Evolutionary conservation across 331 rosid genomes (phyloP).

Genomic region (Acacia pycnantha): DNA sequence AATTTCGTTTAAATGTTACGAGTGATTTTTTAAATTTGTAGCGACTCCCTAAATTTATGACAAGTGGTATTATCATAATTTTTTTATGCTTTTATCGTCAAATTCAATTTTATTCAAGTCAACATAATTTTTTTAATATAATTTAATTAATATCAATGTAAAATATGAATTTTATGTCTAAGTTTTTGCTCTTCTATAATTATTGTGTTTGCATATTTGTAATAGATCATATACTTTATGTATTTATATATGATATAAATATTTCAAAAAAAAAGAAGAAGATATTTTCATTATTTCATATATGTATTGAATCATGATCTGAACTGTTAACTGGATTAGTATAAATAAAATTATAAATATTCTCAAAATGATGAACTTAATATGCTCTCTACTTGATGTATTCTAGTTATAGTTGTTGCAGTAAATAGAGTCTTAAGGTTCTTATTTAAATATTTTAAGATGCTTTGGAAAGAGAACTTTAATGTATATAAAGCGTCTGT

Average conservation of each 20-base stretch:
- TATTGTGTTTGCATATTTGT: neutral
- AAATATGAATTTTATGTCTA: no score
- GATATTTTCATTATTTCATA: neutral
- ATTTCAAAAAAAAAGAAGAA: neutral
- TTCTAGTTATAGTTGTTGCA: neutral
- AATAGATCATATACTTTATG: neutral
- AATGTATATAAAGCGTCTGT: neutral
- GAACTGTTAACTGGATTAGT: neutral
- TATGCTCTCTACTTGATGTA: neutral
- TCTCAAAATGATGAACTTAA: no score
- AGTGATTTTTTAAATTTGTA: neutral
- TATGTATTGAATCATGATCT: no score
- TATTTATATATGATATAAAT: no score
- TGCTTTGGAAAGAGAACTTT: neutral
- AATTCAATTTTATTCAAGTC: no score
- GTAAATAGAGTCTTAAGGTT: neutral
- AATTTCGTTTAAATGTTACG: neutral
- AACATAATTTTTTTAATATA: no score
- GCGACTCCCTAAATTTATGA: neutral
- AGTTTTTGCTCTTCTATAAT: neutral
- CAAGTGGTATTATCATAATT: no score
- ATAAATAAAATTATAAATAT: no score
- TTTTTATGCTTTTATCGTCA: no score
- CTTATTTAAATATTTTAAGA: no score
- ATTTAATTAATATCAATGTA: neutral